phyloP scores from a whole-genome alignment of 78 protist genomes.

The Dictyostelium firmibasis region DNA sequence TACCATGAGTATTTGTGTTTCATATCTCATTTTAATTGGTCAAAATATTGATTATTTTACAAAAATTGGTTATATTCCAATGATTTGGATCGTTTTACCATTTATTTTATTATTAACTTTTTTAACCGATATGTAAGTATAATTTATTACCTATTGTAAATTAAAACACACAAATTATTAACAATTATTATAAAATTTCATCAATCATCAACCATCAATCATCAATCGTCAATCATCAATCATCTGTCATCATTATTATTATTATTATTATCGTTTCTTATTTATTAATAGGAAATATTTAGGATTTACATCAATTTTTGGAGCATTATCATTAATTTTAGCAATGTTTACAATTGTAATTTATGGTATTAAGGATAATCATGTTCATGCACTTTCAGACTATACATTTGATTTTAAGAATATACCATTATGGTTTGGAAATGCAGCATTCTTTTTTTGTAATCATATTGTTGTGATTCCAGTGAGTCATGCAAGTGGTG shows the following conservation, averaged over 20 bases:
- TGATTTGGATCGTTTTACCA: slow-evolving; percentile 52
- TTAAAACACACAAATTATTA: too few species aligned
- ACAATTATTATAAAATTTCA: background rate
- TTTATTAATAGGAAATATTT: slow-evolving; percentile 40
- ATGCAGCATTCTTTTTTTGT: slow-evolving; percentile 72
- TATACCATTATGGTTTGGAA: slow-evolving; percentile 74
- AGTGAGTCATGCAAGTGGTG: slow-evolving; percentile 60
- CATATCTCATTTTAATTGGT: slow-evolving; percentile 55
- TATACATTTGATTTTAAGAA: slow-evolving; percentile 41
- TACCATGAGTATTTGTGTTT: slow-evolving; percentile 62
- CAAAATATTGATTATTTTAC: slow-evolving; percentile 14
- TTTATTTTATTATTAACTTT: slow-evolving; percentile 3
- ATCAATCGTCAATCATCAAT: too few species aligned
- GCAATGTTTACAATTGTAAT: slow-evolving; percentile 38
- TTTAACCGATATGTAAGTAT: slow-evolving; percentile 64
- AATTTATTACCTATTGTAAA: too few species aligned
- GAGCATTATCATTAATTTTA: slow-evolving; percentile 51
- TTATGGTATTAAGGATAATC: slow-evolving; percentile 55
- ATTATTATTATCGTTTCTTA: background rate
- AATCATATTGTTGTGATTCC: slow-evolving; percentile 64
- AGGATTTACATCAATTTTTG: slow-evolving; percentile 61
- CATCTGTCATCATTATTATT: background rate
- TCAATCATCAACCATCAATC: too few species aligned
- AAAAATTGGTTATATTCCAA: background rate
- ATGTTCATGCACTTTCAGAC: slow-evolving; percentile 1